phyloP scores from a whole-genome alignment of 495 filamentous ascomycete species.

The Durotheca rogersii region DNA sequence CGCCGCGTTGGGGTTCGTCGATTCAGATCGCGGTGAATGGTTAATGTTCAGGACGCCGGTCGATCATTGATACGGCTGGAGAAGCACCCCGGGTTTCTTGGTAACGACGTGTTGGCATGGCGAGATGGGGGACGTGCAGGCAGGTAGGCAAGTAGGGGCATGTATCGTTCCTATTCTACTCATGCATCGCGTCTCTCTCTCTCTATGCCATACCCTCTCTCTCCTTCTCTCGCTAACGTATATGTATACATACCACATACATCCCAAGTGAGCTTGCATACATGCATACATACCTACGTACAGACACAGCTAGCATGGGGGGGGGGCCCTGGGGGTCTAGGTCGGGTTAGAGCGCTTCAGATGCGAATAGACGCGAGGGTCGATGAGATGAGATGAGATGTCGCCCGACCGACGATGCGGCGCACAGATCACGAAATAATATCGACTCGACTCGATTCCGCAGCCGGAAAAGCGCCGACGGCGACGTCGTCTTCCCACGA shows the following conservation, averaged over 20 bases:
- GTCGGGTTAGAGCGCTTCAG: too few relatives aligned
- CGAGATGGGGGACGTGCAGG: too few relatives aligned
- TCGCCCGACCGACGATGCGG: not conserved
- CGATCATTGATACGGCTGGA: too few relatives aligned
- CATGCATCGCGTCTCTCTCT: too few relatives aligned
- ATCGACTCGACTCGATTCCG: not conserved
- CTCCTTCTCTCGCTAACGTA: too few relatives aligned
- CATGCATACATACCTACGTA: too few relatives aligned
- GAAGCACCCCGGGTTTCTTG: not conserved
- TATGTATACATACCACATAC: conserved; percentile 1
- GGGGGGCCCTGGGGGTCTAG: too few relatives aligned
- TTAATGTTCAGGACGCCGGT: not conserved
- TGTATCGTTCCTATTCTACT: too few relatives aligned
- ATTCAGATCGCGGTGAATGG: not conserved
- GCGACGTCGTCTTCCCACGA: conserved; percentile 24
- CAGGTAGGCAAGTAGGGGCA: too few relatives aligned
- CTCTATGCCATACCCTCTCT: too few relatives aligned
- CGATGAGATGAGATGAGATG: not conserved
- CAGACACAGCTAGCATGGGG: too few relatives aligned
- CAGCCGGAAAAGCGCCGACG: conserved; percentile 26
- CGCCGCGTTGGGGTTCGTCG: not conserved
- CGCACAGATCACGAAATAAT: not conserved
- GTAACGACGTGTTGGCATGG: too few relatives aligned
- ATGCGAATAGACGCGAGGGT: not conserved
- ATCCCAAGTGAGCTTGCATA: conserved; percentile 21